Conservation (phyloP, 352 stramenopile species). For the Phytopythium litorale region DNA sequence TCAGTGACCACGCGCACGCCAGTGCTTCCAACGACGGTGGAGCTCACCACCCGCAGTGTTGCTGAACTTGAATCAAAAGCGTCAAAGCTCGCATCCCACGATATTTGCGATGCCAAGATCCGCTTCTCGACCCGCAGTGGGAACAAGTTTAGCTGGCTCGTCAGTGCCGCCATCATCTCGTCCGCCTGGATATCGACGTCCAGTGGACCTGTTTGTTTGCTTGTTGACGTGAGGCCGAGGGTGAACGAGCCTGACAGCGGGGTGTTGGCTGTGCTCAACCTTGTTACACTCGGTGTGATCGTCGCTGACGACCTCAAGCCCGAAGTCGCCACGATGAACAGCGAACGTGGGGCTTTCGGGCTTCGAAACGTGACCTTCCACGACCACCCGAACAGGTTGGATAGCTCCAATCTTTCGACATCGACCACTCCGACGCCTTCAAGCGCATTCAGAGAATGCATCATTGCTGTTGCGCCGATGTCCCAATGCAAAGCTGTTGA, state of each 20-base stretch:
- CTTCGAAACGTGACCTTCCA: conserved; percentile 33
- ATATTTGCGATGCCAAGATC: conserved; percentile 12
- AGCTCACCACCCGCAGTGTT: conserved; percentile 13
- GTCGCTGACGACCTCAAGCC: conserved; percentile 11
- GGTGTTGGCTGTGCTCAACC: conserved; percentile 9
- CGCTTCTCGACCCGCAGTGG: conserved; percentile 21
- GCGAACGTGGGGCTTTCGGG: conserved; percentile 8
- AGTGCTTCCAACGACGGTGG: conserved; percentile 18
- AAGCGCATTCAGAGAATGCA: conserved; percentile 15
- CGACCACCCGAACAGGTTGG: conserved; percentile 14
- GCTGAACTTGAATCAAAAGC: conserved; percentile 20
- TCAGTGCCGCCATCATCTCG: conserved; percentile 8
- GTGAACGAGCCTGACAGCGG: conserved; percentile 20
- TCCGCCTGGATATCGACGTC: conserved; percentile 13
- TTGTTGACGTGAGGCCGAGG: conserved; percentile 14
- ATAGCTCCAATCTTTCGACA: conserved; percentile 7
- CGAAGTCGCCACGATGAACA: conserved; percentile 14
- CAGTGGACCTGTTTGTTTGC: conserved; percentile 6
- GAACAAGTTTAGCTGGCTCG: conserved; percentile 12
- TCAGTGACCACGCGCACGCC: conserved; percentile 16
- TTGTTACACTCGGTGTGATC: conserved; percentile 14
- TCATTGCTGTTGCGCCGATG: conserved; percentile 8
- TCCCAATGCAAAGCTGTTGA: conserved; percentile 16
- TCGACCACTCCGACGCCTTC: conserved; percentile 16
- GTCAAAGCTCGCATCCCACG: conserved; percentile 29